Evolutionary conservation across 2,329 filamentous ascomycete genomes (phyloP).

Genomic region (Lecanosticta acicola): DNA sequence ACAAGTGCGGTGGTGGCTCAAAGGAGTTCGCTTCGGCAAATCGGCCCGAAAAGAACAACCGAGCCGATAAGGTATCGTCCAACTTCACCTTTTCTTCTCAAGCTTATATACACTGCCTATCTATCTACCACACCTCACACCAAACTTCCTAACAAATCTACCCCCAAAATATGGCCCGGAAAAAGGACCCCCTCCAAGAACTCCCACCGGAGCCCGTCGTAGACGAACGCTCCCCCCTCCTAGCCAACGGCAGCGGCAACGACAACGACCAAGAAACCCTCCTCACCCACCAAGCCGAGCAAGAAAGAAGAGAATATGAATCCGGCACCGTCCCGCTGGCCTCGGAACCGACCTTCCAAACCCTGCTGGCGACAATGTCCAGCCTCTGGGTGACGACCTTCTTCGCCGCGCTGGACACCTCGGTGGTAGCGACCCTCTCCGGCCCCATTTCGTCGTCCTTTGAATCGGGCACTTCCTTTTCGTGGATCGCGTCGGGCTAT

Average conservation of each 20-base stretch:
- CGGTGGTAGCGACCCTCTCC: slow-evolving; percentile 79
- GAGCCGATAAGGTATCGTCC: too few relatives aligned
- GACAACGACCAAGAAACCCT: slow-evolving; percentile 9
- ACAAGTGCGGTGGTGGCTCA: too few relatives aligned
- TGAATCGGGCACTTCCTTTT: slow-evolving; percentile 70
- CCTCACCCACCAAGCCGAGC: slow-evolving; percentile 28
- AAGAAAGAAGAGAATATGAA: slow-evolving; percentile 32
- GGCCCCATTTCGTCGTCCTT: slow-evolving; percentile 80
- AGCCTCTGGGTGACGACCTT: slow-evolving; percentile 52
- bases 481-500: slow-evolving; percentile 84
- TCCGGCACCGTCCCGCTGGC: slow-evolving; percentile 25
- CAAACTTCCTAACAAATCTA: background rate
- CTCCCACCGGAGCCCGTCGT: slow-evolving; percentile 12
- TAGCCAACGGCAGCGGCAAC: slow-evolving; percentile 12
- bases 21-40: too few relatives aligned
- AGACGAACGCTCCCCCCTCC: slow-evolving; percentile 23
- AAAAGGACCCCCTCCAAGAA: slow-evolving; percentile 7
- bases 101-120: too few relatives aligned
- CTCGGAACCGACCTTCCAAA: slow-evolving; percentile 44
- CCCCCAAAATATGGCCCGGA: slow-evolving; percentile 4
- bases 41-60: too few relatives aligned
- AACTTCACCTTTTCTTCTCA: too few relatives aligned
- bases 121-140: too few relatives aligned
- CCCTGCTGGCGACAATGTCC: slow-evolving; percentile 45
- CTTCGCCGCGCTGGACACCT: slow-evolving; percentile 62